A percentile compares a stretch with the other conserved stretches of the same genome.
These are phyloP conservation scores for Yamadazyma siamensis DNA, from an alignment of 1,139 yeast species.

Conservation along the genomic window DNA sequence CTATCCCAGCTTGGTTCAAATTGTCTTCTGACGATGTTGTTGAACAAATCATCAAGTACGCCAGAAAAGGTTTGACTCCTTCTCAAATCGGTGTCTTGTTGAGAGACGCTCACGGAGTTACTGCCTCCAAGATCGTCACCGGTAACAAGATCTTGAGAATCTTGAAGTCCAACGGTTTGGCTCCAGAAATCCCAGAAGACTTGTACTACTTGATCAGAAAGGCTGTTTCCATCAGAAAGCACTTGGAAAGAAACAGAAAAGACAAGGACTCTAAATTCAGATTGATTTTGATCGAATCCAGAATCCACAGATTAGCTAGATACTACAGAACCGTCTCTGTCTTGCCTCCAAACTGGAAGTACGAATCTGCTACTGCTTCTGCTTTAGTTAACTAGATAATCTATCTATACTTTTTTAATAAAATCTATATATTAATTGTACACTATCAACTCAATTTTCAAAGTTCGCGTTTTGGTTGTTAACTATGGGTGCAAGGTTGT, in stretches of 20 bases:
- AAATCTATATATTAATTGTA: no score
- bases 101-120: conserved; percentile 99
- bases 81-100: conserved; percentile 98
- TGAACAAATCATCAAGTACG: conserved; percentile 98
- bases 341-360: conserved; percentile 99
- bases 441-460: no score
- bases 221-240: conserved; percentile 99
- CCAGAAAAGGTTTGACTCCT: conserved; percentile 99
- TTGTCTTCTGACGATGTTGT: conserved; percentile 91
- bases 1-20: conserved; percentile 99
- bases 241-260: conserved; percentile 99
- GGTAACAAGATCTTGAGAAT: conserved; percentile 99
- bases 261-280: conserved; percentile 99
- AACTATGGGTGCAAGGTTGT: conserved; percentile 92
- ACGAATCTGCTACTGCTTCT: conserved; percentile 99
- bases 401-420: conserved; percentile 5
- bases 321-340: conserved; percentile 99
- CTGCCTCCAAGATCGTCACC: conserved; percentile 95
- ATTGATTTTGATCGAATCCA: conserved; percentile 98
- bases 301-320: conserved; percentile 99
- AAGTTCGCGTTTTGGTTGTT: no score
- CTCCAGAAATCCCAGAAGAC: conserved; percentile 99
- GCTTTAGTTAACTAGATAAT: conserved; percentile 88
- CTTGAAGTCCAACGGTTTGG: conserved; percentile 98
- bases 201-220: conserved; percentile 98